Base-by-base conservation (phyloP, 1,139 yeast species). In the Hanseniaspora sp. region DNA sequence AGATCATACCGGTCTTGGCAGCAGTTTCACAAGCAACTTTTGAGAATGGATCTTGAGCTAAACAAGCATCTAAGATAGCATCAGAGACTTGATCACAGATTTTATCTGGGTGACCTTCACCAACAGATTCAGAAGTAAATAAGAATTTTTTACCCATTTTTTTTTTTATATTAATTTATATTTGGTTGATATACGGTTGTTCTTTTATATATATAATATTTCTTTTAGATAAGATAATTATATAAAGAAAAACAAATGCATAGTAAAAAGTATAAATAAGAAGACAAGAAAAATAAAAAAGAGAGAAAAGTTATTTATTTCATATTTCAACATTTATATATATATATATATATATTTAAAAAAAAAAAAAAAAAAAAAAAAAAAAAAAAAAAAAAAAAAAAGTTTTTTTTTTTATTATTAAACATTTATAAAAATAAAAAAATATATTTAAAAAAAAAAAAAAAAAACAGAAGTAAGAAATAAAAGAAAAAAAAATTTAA, bases 11-110 rank as follows among this genome's bases (percentile, higher is more conserved):
- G 61, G 98, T 92, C 78, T 92, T 92, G 66, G 96, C 84, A 62
- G 97, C 97, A 58, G 98, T 86, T 76, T 92, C 99, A 78, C 98
- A 92, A 56, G 96, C 98, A 69, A 92, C 98, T 78, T 94, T 92
- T 64, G 98, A 92, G 67, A 86, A 79, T 61, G 98, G 98, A 73
- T 92, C 99, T 64, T 77, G 95, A 59, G 86, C 82, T 65, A 92
- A 78, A 79, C 97, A 92, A 65, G 98, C 99, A 69, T 92, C 99
- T 67, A 92, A 80, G 67, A 92, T 87, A 67, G 98, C 98, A 70
- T 94, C 98, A 56, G 95, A 86, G 62, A 94, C 96, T 78, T 92
- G 99, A 74, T 92, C 98, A 76, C 98, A 92, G 76, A 92, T 94
- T 83, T 92, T 92, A 72, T 92, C 98, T 70, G 98, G 97, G 81